Conservation (phyloP, 1,284 basidiomycete genomes). For the Austroboletus rostrupii region DNA sequence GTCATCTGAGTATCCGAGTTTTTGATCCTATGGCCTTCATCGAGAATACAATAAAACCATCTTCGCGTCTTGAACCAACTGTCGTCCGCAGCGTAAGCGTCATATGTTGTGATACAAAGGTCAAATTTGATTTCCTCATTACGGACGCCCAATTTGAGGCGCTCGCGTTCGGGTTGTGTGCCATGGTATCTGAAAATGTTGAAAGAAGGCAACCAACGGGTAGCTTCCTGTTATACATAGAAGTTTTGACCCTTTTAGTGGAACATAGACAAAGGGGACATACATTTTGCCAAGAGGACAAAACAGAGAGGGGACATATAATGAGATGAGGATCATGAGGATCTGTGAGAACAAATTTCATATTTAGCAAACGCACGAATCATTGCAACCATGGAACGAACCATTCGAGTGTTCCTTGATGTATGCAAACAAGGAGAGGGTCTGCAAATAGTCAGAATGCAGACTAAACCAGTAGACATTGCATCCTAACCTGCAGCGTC, state of each 20-base stretch:
- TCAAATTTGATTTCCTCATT: constrained; percentile 35
- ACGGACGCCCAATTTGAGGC: constrained; percentile 39
- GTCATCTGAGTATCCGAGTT: constrained; percentile 47
- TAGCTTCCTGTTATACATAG: constrained; percentile 39
- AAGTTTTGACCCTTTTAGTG: not conserved
- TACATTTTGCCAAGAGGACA: constrained; percentile 53
- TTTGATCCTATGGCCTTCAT: constrained; percentile 63
- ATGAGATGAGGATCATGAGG: constrained; percentile 50
- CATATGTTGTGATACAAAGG: constrained; percentile 58
- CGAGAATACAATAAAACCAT: constrained; percentile 57
- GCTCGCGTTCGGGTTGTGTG: constrained; percentile 41
- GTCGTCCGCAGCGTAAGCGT: constrained; percentile 45
- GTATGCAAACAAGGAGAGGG: constrained; percentile 56
- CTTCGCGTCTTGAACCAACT: constrained; percentile 53
- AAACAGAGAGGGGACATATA: constrained; percentile 59
- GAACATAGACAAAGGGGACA: not conserved
- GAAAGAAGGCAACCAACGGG: constrained; percentile 53
- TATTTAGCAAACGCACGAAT: not conserved
- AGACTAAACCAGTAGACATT: not conserved
- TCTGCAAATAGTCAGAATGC: constrained; percentile 32
- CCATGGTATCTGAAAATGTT: constrained; percentile 51
- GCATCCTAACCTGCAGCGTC: constrained; percentile 48
- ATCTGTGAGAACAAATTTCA: constrained; percentile 19
- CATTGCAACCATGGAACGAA: constrained; percentile 14
- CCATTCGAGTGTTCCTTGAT: constrained; percentile 43